Evolutionary conservation across 2,329 filamentous ascomycete species (phyloP).

Genomic region (Pseudocercospora pini-densiflorae): DNA sequence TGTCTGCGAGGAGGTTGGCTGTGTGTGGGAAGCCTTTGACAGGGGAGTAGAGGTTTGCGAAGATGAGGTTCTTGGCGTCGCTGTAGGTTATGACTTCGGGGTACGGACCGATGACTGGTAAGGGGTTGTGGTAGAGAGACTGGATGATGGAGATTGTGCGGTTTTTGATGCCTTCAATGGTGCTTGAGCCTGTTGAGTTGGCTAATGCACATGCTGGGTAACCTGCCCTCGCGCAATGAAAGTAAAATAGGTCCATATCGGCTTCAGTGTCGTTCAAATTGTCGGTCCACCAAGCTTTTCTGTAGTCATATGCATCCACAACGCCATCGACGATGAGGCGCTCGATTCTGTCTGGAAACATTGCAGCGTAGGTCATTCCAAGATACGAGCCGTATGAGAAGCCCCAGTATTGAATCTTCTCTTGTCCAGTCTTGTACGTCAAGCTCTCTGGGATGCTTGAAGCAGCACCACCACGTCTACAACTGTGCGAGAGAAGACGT

Average conservation of each 20-base stretch:
- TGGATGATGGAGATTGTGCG: slow-evolving; percentile 40
- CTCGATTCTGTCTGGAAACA: slow-evolving; percentile 46
- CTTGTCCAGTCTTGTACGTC: slow-evolving; percentile 35
- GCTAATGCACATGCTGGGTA: slow-evolving; percentile 47
- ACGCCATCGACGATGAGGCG: slow-evolving; percentile 53
- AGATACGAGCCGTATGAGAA: slow-evolving; percentile 54
- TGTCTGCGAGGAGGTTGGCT: slow-evolving; percentile 41
- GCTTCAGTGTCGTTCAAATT: slow-evolving; percentile 52
- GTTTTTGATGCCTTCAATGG: slow-evolving; percentile 42
- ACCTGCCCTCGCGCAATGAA: slow-evolving; percentile 49
- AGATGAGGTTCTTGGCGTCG: slow-evolving; percentile 44
- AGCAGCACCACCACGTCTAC: background rate
- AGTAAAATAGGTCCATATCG: slow-evolving; percentile 49
- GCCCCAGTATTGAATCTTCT: slow-evolving; percentile 46
- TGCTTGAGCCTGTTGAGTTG: slow-evolving; percentile 37
- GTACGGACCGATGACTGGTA: slow-evolving; percentile 41
- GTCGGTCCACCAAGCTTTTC: slow-evolving; percentile 42
- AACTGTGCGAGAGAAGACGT: background rate
- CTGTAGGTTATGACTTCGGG: slow-evolving; percentile 48
- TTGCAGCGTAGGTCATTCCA: slow-evolving; percentile 47
- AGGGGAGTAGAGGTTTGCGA: slow-evolving; percentile 45
- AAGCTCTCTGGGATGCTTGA: slow-evolving; percentile 9
- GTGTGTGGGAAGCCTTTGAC: slow-evolving; percentile 40
- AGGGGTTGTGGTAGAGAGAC: slow-evolving; percentile 47
- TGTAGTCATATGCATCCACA: slow-evolving; percentile 47